A percentile compares a stretch with the other conserved stretches of the same genome.
Evolutionary conservation across 192 early-diverging fungal genomes (phyloP).

Genomic region (Geosiphon pyriformis): DNA sequence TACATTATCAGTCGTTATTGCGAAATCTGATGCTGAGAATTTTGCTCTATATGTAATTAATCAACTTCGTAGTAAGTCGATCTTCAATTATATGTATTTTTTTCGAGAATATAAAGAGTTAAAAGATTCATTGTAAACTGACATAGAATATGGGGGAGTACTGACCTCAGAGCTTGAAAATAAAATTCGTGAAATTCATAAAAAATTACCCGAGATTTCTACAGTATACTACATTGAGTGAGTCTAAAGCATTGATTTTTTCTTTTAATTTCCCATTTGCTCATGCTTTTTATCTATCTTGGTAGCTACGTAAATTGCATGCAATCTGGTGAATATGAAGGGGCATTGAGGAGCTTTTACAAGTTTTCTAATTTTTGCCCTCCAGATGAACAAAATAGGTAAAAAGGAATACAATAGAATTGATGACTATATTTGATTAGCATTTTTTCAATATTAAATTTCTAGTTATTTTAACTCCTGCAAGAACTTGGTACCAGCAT

Average conservation of each 20-base stretch:
- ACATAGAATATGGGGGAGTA: constrained; percentile 21
- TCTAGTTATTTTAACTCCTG: not conserved
- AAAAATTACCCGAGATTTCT: constrained; percentile 19
- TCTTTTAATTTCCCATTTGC: not conserved
- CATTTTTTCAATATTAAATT: not conserved
- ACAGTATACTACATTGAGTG: constrained; percentile 24
- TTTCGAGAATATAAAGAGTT: no score
- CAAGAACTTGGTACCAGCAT: constrained; percentile 36
- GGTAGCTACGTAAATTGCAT: constrained; percentile 21
- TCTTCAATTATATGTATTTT: not conserved
- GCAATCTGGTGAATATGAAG: constrained; percentile 23
- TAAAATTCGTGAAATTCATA: constrained; percentile 11
- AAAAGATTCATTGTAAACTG: not conserved
- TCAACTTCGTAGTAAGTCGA: constrained; percentile 15
- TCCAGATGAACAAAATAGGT: constrained; percentile 15
- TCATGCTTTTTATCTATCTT: not conserved
- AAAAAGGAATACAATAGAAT: not conserved
- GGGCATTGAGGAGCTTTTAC: constrained; percentile 16
- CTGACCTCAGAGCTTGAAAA: constrained; percentile 16
- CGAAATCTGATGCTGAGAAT: constrained; percentile 14
- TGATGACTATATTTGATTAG: not conserved
- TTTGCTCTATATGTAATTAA: constrained; percentile 18
- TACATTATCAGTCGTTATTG: constrained; percentile 11
- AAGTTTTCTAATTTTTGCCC: constrained; percentile 27
- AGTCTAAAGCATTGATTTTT: not conserved